Base-by-base conservation (phyloP, 2,329 filamentous ascomycete genomes). In the Neodidymelliopsis sp. region DNA sequence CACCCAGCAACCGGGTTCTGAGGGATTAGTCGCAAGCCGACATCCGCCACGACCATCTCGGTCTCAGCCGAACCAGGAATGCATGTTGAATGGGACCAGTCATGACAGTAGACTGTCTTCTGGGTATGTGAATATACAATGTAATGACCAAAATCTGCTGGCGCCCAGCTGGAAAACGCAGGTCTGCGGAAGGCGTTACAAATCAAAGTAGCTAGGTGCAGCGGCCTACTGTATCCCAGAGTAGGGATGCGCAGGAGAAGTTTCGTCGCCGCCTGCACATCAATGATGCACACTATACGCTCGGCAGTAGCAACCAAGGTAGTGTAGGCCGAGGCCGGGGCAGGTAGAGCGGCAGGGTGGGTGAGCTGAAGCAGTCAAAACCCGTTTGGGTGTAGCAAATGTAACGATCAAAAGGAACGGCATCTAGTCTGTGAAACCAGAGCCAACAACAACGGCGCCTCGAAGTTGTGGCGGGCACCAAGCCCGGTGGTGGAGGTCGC, bases 341-440 rank as follows among this genome's bases (percentile, higher is more conserved):
- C 37, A 30, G 31, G 25, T 18, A 41, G 23, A 30, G 29, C n/a
- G 24, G 29, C 4, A 10, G 20, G 30, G 30, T 45, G 47, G 13
- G 16, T 31, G 15, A 45, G 47, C 40, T 53, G 60, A 66, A 57
- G 65, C 63, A 62, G 59, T 56, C 33, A 48, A 47, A 47, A 42
- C 57, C 54, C 41, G 30, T 63, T 67, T 54, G 53, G 63, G 69
- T 54, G 65, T 66, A 70, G 65, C 58, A 54, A 44, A 68, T 69
- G 66, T 67, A 67, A 70, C 67, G 49, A 66, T 54, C 43, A 53
- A 63, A 60, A 56, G 63, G 54, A 62, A 65, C 62, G 46, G 54
- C 63, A 50, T 55, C 56, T 46, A 52, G 24, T 47, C 19, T 66
- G 69, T 70, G 56, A 23, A 49, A 70, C 67, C 35, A 35, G 37